Conservation (phyloP, 257 asterid species). For the Solanum lycopersicoides region DNA sequence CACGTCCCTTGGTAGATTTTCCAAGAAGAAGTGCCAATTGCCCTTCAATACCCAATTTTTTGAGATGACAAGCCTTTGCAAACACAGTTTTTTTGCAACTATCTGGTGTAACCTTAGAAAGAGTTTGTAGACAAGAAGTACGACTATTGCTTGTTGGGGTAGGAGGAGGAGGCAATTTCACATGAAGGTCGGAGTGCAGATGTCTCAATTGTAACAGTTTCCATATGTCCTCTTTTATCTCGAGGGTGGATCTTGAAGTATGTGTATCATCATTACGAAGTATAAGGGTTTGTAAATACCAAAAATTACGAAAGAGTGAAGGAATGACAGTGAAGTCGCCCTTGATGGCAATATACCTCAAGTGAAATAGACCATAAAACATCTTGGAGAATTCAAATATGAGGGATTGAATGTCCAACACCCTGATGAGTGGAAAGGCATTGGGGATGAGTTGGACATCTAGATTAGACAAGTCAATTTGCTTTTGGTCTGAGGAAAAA, state of each 20-base stretch:
- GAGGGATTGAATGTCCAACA: constrained; percentile 9
- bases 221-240: not conserved
- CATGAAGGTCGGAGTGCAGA: not conserved
- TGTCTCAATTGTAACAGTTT: not conserved
- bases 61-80: too few relatives aligned
- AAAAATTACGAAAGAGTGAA: not conserved
- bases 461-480: not conserved
- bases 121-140: too few relatives aligned
- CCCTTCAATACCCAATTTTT: too few relatives aligned
- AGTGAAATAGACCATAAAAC: not conserved
- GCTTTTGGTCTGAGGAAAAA: constrained; percentile 3
- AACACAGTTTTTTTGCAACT: too few relatives aligned
- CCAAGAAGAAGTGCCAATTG: too few relatives aligned
- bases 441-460: constrained; percentile 4
- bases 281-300: constrained; percentile 5
- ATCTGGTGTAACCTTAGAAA: too few relatives aligned
- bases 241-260: not conserved
- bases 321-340: not conserved
- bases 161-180: not conserved
- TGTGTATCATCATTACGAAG: not conserved
- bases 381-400: constrained; percentile 1
- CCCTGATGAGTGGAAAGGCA: constrained; percentile 12
- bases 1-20: too few relatives aligned
- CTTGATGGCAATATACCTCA: constrained; percentile 5
- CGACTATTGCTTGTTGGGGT: not conserved